phyloP scores from a whole-genome alignment of 345 rosid genomes.

The Salix arbutifolia region DNA sequence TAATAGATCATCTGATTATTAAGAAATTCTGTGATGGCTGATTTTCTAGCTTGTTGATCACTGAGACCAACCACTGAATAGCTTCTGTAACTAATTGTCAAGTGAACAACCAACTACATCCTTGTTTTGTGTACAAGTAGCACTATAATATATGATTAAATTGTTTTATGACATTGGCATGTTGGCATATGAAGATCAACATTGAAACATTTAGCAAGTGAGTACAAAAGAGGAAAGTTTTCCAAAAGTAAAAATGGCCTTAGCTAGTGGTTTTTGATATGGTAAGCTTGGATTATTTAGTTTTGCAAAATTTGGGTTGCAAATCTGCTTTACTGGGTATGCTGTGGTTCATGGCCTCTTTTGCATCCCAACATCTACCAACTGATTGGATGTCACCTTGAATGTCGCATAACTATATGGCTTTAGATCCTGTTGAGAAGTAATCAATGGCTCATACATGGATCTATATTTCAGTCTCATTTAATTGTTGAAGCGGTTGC shows the following conservation, averaged over 20 bases:
- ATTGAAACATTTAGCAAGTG: not conserved
- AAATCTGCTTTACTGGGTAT: not conserved
- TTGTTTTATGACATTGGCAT: not conserved
- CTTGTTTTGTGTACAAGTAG: not conserved
- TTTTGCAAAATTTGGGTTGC: not conserved
- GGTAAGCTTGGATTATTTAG: not conserved
- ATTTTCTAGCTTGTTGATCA: not conserved
- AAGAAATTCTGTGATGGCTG: not conserved
- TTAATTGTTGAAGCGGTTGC: not conserved
- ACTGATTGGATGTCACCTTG: not conserved
- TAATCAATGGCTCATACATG: not conserved
- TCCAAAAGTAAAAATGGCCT: not conserved
- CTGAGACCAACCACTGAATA: not conserved
- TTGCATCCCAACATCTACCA: not conserved
- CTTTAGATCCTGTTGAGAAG: not conserved
- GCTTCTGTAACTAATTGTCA: not conserved
- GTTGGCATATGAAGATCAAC: not conserved
- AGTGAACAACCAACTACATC: not conserved
- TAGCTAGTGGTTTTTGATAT: not conserved
- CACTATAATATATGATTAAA: not conserved
- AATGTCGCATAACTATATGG: not conserved
- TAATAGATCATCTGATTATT: not conserved
- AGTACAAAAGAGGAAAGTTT: not conserved
- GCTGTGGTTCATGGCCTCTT: not conserved
- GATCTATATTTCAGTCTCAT: not conserved